A percentile compares a stretch with the other conserved stretches of the same genome.
Evolutionary conservation across 73 alveolate genomes (phyloP).

Genomic region (Symbiodinium pilosum): DNA sequence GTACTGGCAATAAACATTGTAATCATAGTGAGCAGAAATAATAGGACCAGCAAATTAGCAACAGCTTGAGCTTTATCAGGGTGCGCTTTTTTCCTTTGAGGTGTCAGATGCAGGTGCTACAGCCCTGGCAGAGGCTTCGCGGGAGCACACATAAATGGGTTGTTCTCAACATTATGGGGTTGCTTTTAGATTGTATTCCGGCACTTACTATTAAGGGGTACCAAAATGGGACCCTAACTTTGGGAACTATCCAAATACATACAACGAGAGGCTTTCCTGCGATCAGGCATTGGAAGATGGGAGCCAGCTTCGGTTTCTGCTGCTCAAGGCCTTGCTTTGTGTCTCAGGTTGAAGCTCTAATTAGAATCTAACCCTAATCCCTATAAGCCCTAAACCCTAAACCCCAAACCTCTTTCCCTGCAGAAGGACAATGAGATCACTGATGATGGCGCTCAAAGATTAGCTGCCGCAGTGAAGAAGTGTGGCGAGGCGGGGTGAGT

Average conservation of each 20-base stretch:
- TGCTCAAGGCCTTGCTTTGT: neutral
- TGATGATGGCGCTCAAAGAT: slow-evolving; percentile 10
- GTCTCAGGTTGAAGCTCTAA: too few relatives aligned
- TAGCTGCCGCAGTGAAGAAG: slow-evolving; percentile 4
- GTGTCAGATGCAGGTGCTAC: slow-evolving; percentile 1
- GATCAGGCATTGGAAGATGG: neutral
- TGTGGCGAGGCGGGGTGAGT: neutral
- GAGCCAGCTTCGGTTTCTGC: slow-evolving; percentile 9
- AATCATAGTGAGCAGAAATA: neutral
- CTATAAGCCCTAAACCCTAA: neutral
- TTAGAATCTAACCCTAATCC: neutral
- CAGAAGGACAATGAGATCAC: neutral
- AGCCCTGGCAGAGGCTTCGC: neutral
- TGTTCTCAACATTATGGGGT: neutral
- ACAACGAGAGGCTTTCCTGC: neutral
- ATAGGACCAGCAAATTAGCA: neutral
- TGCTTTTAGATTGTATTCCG: neutral
- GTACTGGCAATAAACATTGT: neutral
- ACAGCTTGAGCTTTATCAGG: neutral
- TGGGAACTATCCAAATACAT: neutral
- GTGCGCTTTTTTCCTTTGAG: neutral
- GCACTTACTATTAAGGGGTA: neutral
- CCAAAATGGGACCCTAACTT: neutral
- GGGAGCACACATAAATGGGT: neutral
- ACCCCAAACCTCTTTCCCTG: neutral